Conservation (phyloP, 1,139 yeast species). For the Nakaseomyces bracarensis region DNA sequence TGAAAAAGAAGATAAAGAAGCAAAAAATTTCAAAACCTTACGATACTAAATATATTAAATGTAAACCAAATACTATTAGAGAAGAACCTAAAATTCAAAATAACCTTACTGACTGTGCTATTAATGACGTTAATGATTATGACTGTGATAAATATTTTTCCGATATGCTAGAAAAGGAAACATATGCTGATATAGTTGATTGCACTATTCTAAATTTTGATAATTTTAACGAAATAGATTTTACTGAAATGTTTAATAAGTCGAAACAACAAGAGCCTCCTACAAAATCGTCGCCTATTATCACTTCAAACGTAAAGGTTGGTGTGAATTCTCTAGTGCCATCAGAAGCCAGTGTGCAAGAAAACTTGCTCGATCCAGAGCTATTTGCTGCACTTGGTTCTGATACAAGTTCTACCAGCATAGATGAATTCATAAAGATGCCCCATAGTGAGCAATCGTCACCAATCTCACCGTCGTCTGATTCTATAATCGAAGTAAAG, state of each 20-base stretch:
- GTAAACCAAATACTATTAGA: not conserved
- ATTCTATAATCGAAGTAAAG: not conserved
- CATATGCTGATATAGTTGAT: not conserved
- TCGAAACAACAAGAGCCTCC: slow-evolving; percentile 9
- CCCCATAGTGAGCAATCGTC: not conserved
- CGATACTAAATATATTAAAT: not conserved
- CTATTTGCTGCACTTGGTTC: not conserved
- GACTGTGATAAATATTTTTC: slow-evolving; percentile 9
- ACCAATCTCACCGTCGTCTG: not conserved
- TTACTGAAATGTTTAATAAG: slow-evolving; percentile 29
- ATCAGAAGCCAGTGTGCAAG: not conserved
- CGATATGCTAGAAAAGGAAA: not conserved
- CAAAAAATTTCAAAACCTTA: not conserved
- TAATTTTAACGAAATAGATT: slow-evolving; percentile 29
- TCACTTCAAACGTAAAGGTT: not conserved
- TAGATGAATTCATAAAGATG: not conserved
- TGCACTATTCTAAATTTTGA: slow-evolving; percentile 7
- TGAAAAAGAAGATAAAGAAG: not conserved
- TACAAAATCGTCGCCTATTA: too few relatives aligned
- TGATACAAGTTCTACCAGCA: not conserved
- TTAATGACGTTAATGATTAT: slow-evolving; percentile 5
- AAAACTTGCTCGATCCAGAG: not conserved
- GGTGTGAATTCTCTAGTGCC: not conserved
- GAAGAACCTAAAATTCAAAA: not conserved
- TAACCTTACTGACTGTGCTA: not conserved